Percentiles rank a stretch among this genome's conserved stretches.
These are phyloP conservation scores for Aureobasidium sp. DNA, from an alignment of 2,329 filamentous ascomycete species.

Conservation along the genomic window DNA sequence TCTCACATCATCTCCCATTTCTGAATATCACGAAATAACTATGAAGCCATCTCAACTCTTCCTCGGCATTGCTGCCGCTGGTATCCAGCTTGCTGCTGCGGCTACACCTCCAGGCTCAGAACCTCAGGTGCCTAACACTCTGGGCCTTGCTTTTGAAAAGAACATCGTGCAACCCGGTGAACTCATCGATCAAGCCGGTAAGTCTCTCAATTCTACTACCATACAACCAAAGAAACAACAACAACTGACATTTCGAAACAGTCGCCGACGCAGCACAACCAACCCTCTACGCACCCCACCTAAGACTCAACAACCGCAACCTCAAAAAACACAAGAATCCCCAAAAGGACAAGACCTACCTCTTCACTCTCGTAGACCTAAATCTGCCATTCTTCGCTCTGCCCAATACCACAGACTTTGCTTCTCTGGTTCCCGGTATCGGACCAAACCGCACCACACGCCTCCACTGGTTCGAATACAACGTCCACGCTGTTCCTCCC, in stretches of 20 bases:
- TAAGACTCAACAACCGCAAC: background rate
- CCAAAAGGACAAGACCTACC: conserved; percentile 13
- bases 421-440: conserved; percentile 17
- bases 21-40: too few species aligned
- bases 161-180: background rate
- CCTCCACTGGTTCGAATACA: conserved; percentile 23
- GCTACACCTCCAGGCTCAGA: background rate
- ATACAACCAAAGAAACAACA: background rate
- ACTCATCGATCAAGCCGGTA: background rate
- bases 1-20: too few species aligned
- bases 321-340: background rate
- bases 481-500: conserved; percentile 12
- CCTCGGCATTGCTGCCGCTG: background rate
- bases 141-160: background rate
- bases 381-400: conserved; percentile 16
- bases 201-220: too few species aligned
- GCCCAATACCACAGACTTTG: conserved; percentile 14
- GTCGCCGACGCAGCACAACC: conserved; percentile 5
- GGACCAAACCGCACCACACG: conserved; percentile 21
- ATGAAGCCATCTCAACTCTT: conserved; percentile 1
- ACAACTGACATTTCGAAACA: background rate
- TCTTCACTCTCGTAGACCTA: conserved; percentile 21
- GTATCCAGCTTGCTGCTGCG: background rate
- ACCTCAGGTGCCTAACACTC: background rate
- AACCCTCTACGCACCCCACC: background rate